These are phyloP conservation scores for Fonsecaea pedrosoi DNA, from an alignment of 2,329 filamentous ascomycete genomes.

Conservation along the genomic window DNA sequence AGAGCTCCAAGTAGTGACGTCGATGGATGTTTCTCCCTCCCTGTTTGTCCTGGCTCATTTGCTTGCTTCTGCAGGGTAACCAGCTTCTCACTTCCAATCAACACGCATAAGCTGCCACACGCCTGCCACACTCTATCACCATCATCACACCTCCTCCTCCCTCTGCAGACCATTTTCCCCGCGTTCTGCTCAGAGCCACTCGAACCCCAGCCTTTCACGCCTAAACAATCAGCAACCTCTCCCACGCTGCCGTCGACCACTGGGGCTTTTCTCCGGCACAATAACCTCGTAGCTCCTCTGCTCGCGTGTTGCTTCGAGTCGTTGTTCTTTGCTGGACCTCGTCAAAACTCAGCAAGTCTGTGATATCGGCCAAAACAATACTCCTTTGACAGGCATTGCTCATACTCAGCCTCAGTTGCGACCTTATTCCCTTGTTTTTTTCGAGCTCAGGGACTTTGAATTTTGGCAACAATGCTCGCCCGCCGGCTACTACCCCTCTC, in stretches of 20 bases:
- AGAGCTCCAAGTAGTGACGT: constrained; percentile 24
- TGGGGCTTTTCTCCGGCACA: constrained; percentile 27
- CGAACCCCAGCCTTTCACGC: constrained; percentile 16
- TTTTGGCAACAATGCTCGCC: constrained; percentile 48
- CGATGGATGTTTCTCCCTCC: constrained; percentile 8
- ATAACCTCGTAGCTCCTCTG: constrained; percentile 13
- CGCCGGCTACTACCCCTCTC: constrained; percentile 57
- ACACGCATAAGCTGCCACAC: constrained; percentile 15
- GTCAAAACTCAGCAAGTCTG: constrained; percentile 11
- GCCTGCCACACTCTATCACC: constrained; percentile 7
- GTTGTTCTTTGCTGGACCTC: constrained; percentile 1
- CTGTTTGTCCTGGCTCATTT: constrained; percentile 2
- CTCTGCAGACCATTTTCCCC: constrained; percentile 15
- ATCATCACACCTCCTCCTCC: constrained; percentile 1
- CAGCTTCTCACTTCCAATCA: constrained; percentile 14
- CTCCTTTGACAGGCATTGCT: constrained; percentile 8
- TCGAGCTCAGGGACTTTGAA: constrained; percentile 10
- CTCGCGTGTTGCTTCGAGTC: constrained; percentile 17
- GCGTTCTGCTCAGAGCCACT: constrained; percentile 20
- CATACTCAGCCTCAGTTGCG: constrained; percentile 2
- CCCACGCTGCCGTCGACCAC: constrained; percentile 17
- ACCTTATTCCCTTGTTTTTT: constrained; percentile 17
- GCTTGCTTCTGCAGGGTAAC: constrained; percentile 1
- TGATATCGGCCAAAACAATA: constrained; percentile 4
- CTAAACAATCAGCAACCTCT: constrained; percentile 23